These are phyloP conservation scores for Colletotrichum horii DNA, from an alignment of 2,329 filamentous ascomycete genomes.

Conservation along the genomic window DNA sequence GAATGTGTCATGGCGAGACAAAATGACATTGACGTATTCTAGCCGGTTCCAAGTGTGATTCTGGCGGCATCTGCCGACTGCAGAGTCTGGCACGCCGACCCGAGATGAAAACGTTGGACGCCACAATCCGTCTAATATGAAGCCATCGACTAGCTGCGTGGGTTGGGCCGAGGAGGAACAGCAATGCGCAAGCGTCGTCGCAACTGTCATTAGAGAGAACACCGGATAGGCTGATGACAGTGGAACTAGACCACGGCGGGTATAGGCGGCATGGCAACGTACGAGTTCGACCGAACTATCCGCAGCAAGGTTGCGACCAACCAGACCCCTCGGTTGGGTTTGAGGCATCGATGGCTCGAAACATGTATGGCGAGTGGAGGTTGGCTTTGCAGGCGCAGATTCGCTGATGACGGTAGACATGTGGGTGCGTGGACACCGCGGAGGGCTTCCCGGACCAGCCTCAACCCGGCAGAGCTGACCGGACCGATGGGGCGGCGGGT, in stretches of 20 bases:
- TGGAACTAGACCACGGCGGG: background rate
- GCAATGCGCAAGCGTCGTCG: slow-evolving; percentile 5
- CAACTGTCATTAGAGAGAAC: background rate
- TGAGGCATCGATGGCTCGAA: slow-evolving; percentile 19
- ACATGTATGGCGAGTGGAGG: slow-evolving; percentile 8
- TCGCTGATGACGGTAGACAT: background rate
- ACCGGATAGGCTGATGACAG: background rate
- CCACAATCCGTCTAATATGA: background rate
- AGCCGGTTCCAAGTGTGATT: slow-evolving; percentile 1
- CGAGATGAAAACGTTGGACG: slow-evolving; percentile 8
- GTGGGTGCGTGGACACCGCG: background rate
- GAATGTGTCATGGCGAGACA: background rate
- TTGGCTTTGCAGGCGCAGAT: background rate
- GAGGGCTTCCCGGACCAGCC: background rate
- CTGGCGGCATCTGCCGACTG: slow-evolving; percentile 4
- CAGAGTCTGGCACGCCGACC: background rate
- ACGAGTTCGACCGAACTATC: slow-evolving; percentile 14
- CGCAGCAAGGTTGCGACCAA: background rate
- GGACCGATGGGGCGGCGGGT: background rate
- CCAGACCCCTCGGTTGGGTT: background rate
- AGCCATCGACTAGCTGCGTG: background rate
- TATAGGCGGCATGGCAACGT: slow-evolving; percentile 1
- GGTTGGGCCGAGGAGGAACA: background rate
- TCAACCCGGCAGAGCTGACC: slow-evolving; percentile 1
- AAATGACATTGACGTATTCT: slow-evolving; percentile 5